Base-by-base conservation (phyloP, 768 basidiomycete species). In the Tricholoma hemisulphureum region DNA sequence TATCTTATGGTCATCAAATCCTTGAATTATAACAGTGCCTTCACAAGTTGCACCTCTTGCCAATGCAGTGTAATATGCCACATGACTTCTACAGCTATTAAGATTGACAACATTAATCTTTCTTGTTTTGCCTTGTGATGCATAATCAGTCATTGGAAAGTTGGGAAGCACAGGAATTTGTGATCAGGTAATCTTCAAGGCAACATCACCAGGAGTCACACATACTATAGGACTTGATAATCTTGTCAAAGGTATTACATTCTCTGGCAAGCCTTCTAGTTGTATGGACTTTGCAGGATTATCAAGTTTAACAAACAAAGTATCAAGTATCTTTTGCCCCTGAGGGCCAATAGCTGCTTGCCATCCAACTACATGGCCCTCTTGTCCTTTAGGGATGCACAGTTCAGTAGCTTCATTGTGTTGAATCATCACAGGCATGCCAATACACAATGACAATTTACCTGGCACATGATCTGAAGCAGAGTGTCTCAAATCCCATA, bases 61-160 rank as follows among this genome's bases (percentile, higher is more conserved):
- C 1, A 76, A 57, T 9, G 67, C 62, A 0, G 72, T 73, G 54
- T 75, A 75, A 24, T 59, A 60, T 10, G 68, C 55, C 48, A 66
- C 62, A 62, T 71, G 67, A 20, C 51, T 60, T 1, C 53, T 50
- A 16, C 26, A 23, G 21, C 31, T 50, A 23, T 50, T n/a, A 26
- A 50, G n/a, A n/a, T n/a, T n/a, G n/a, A n/a, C n/a, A n/a, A n/a
- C n/a, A n/a, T n/a, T n/a, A n/a, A n/a, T n/a, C n/a, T n/a, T n/a
- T n/a, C n/a, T n/a, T n/a, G n/a, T n/a, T n/a, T n/a, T n/a, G n/a
- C n/a, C n/a, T n/a, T n/a, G n/a, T n/a, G n/a, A n/a, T n/a, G n/a
- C n/a, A n/a, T n/a, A n/a, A n/a, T n/a, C n/a, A n/a, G n/a, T n/a
- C n/a, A n/a, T n/a, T n/a, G n/a, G n/a, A n/a, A n/a, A n/a, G n/a